Evolutionary conservation across 2,329 filamentous ascomycete genomes (phyloP), one percentile per base, ranked within the genome.

Genomic region (Fusarium nurragi): DNA sequence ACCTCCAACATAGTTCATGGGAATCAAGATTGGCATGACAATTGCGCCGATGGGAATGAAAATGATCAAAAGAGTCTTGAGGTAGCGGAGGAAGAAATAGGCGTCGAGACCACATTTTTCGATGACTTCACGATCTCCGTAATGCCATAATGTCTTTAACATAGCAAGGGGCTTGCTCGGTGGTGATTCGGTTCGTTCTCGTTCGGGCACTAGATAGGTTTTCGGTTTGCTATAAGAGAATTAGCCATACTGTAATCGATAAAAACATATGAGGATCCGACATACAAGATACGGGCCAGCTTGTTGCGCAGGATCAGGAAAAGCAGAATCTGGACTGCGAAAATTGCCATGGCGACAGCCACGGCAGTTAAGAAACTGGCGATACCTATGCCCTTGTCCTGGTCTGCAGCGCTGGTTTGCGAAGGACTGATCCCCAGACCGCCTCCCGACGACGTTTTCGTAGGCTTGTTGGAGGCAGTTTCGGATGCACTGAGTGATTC

Each of bases 61-160:
- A 63, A 99, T 97, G 74, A 97, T 89, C 39, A 98, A 85, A 6
- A 98, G 86, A 76, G 73, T 85, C 66, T 86, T 86, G 14, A 88
- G 85, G 73, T 97, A 99, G 63, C 96, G 91, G 2, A 99, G 84
- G 77, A 99, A 99, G 81, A 98, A 97, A 79, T 97, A 99, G 72
- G 94, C 93, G 75, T 99, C 95, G 11, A 99, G 86, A 18, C 95
- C 95, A 69, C 94, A 97, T 77, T 97, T 97, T 50, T 94, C 90
- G 71, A 99, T 97, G 68, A 99, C 88, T 69, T 97, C 92, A 13
- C 92, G 84, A 62, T 92, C 85, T 81, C 87, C 76, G 79, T 92
- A 79, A 80, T 88, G 76, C 79, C 91, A 83, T 83, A 97, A 65
- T 81, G 80, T 75, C 77, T 85, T 74, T 69, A 87, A 65, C 57